Conservation (phyloP, 345 rosid species). For the Eucalyptus cladocalyx region DNA sequence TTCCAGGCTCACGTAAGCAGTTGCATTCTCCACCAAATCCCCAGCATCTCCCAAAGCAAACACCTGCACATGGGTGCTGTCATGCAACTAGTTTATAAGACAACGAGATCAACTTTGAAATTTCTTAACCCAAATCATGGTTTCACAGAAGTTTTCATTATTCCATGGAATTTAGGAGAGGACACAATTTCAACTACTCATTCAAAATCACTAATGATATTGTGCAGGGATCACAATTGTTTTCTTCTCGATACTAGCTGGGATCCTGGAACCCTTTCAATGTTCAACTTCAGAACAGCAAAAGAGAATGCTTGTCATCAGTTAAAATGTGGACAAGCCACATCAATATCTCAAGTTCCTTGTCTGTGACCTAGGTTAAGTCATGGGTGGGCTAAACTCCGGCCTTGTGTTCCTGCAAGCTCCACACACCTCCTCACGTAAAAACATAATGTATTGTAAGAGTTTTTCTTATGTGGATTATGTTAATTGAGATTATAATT, state of each 20-base stretch:
- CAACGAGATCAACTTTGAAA: not conserved
- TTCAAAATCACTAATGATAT: not conserved
- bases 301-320: not conserved
- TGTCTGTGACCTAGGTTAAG: not conserved
- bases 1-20: slow-evolving; percentile 86
- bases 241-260: not conserved
- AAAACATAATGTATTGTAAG: slow-evolving; percentile 4
- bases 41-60: slow-evolving; percentile 82
- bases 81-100: not conserved
- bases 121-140: not conserved
- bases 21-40: slow-evolving; percentile 61
- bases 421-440: slow-evolving; percentile 63
- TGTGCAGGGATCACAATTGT: not conserved
- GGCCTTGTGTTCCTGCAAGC: slow-evolving; percentile 2
- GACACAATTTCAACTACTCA: not conserved
- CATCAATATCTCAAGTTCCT: not conserved
- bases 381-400: not conserved
- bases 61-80: slow-evolving; percentile 27
- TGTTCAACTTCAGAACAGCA: not conserved
- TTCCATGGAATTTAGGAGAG: not conserved
- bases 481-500: fast-evolving
- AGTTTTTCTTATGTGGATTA: fast-evolving
- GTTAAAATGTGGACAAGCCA: not conserved
- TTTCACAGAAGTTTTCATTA: not conserved
- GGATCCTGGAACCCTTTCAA: not conserved